Evolutionary conservation across 1,284 basidiomycete species (phyloP), one percentile per base, ranked within the genome.

Genomic region (Tilletia indica): DNA sequence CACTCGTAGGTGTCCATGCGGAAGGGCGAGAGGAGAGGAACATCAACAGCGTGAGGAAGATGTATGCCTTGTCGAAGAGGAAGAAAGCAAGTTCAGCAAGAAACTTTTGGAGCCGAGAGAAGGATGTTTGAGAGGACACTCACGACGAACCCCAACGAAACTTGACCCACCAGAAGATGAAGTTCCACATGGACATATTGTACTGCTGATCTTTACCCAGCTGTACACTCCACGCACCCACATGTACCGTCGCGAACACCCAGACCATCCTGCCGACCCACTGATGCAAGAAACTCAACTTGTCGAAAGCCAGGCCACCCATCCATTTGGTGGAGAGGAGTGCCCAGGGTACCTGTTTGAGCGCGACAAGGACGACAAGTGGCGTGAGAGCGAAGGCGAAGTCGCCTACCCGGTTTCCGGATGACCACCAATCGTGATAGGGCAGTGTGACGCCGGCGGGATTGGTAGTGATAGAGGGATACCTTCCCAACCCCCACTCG

Each of bases 281-380:
- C 56, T 89, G 88, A 85, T 93, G 92, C 12, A 92, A 85, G 82
- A 89, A 88, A 3, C 88, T 86, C 31, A 93, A 88, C 78, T 92
- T 92, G 86, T 94, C 93, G 77, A 91, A 91, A 77, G 90, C 89
- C 45, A 92, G 84, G 69, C 91, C 89, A 34, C 89, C 88, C 72
- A 91, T 87, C 74, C 89, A 88, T 0, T 89, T 88, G 34, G 91
- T 86, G n/a, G 92, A 89, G 78, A 93, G 89, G 61, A 93, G 80
- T 67, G 92, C 92, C 78, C 93, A 91, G 0, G 93, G 93, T 12
- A 91, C 90, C 3, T 91, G 87, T 83, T 93, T 94, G 82, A 94
- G 87, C 2, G 90, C 92, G 72, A 93, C 88, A 11, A 93, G 86
- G 70, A 94, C 87, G 70, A 89, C 89, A 19, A 94, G 87, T 0